Base-by-base conservation (phyloP, 2,329 filamentous ascomycete species). In the Trichoderma sp. region DNA sequence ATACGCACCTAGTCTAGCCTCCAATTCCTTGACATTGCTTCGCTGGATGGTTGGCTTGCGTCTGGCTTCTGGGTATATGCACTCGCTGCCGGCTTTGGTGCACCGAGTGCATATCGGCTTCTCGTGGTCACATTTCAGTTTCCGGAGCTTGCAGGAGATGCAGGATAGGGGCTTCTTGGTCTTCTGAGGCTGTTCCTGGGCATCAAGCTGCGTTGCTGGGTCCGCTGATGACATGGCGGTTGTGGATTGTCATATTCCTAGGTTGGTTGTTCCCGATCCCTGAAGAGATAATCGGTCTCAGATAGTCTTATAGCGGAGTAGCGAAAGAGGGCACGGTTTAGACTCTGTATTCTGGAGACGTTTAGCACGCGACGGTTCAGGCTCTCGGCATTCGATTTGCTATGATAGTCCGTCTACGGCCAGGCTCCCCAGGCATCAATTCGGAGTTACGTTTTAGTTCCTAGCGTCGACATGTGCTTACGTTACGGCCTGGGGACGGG, bases 1-100 rank as follows among this genome's bases (percentile, higher is more conserved):
- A 16, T 16, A 39, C 28, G 43, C 87, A 96, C 92, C 91, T 77
- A 97, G 82, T 75, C 95, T 87, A 71, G 93, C 93, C 79, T 97
- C 95, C 69, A 97, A 83, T 77, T 96, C 91, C 82, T 92, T 95
- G 71, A 97, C 94, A 79, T 97, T 97, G 73, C 92, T 90, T 75
- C 94, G 86, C 82, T 96, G 97, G 21, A 92, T 90, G 5, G 93
- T 91, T 68, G 93, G 92, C 82, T 96, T 97, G 81, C 93, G 90
- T 76, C 94, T 86, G 67, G 94, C 91, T 80, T 96, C 93, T 71
- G 96, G 94, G 78, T 97, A 97, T 67, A 91, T 86, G 80, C 95
- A 97, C 65, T 92, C 90, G 77, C 90, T 89, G 61, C 89, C 86
- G 56, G 94, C 80, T 72, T 91, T 88, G 64, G 87, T 83, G 78